Conservation (phyloP, 2,329 filamentous ascomycete species). For the Epicoccum sorghinum region DNA sequence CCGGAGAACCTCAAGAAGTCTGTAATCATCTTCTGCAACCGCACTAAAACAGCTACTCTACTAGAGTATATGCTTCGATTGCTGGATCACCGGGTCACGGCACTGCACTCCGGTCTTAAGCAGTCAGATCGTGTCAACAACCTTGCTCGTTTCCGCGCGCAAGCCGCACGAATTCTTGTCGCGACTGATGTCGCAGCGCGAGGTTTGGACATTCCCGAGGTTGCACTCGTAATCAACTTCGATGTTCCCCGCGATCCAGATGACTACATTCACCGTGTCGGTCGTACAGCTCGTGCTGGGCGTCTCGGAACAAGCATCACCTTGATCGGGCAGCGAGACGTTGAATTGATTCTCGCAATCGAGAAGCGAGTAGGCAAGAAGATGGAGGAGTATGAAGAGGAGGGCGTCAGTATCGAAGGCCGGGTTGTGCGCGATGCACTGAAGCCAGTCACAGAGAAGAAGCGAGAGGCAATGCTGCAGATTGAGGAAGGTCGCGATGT, state of each 20-base stretch:
- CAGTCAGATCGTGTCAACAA: constrained; percentile 87
- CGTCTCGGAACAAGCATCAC: constrained; percentile 82
- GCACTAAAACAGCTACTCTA: constrained; percentile 84
- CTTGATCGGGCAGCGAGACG: constrained; percentile 90
- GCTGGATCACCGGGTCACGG: constrained; percentile 87
- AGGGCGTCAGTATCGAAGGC: constrained; percentile 92
- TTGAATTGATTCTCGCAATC: constrained; percentile 87
- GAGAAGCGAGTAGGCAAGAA: constrained; percentile 79
- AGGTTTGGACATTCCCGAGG: constrained; percentile 93
- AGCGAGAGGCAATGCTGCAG: constrained; percentile 86
- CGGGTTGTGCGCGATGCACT: constrained; percentile 83
- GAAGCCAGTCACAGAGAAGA: constrained; percentile 93
- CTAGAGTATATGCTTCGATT: constrained; percentile 86
- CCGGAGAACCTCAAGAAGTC: constrained; percentile 72
- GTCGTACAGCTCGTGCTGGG: constrained; percentile 92
- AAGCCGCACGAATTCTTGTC: constrained; percentile 85
- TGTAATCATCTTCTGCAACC: constrained; percentile 93
- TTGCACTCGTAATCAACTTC: constrained; percentile 90
- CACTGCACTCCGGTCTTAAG: constrained; percentile 84
- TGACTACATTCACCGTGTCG: constrained; percentile 96
- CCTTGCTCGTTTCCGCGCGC: constrained; percentile 87
- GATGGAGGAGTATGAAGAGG: constrained; percentile 85
- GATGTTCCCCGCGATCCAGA: constrained; percentile 95
- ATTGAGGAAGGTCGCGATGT: constrained; percentile 93
- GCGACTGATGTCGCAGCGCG: constrained; percentile 94